Evolutionary conservation across 495 filamentous ascomycete genomes (phyloP), one percentile per base, ranked within the genome.

Genomic region (Corynascus novoguineensis): DNA sequence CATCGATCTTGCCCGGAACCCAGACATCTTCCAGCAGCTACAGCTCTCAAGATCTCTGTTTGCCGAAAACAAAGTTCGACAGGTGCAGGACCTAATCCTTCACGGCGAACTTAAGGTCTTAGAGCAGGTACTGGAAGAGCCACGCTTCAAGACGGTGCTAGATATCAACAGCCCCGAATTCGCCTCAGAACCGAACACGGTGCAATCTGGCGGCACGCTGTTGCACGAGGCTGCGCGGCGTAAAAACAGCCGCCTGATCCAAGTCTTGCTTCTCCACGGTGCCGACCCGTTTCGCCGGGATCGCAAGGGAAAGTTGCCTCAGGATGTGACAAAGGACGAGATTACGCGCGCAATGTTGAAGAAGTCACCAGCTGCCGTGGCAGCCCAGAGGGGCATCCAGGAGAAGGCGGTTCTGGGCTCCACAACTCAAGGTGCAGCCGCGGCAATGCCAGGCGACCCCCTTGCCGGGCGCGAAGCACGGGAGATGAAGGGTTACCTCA

Each of bases 401-500:
- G 93, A 98, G 69, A 92, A 89, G 72, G 92, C 90, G 2, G 92
- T 98, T 27, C 78, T 98, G 34, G 93, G 93, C 56, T 85, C 76
- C 27, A 78, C 81, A 32, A 79, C 80, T 5, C 83, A 87, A 60
- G 79, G 75, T 1, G 76, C 80, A 8, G 68, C 80, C 4, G 75
- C 76, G 8, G 76, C 81, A 40, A 74, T 75, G 0, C 73, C 78
- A 28, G 79, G 82, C 17, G 88, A 95, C 60, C 76, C 78, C 27
- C 73, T 90, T 53, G 85, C 85, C 41, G 84, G 86, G 8, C 93
- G 92, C 60, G 93, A 98, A 58, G 84, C 86, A 10, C 83, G 91
- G 42, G 93, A 97, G 69, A 97, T 97, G 90, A 96, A 92, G 73
- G 93, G 93, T 9, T 98, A 97, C 68, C 75, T 98, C 55, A 96